These are phyloP conservation scores for Agaricus subrufescens DNA, from an alignment of 768 basidiomycete species.

Conservation along the genomic window DNA sequence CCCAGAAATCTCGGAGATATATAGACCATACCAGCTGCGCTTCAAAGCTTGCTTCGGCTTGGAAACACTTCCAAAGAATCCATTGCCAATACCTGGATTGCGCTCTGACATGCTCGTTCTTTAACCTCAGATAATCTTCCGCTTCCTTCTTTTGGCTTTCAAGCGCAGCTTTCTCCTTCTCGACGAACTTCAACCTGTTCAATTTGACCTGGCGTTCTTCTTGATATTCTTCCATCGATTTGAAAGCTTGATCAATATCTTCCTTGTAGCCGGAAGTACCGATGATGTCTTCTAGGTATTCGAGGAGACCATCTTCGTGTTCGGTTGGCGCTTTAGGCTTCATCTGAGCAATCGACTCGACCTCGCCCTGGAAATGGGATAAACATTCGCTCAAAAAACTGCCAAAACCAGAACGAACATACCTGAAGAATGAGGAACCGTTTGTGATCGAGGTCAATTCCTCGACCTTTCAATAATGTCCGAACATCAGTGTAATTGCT, in stretches of 20 bases:
- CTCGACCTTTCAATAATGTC: slow-evolving; percentile 81
- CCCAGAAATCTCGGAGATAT: neutral
- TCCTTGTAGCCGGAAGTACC: slow-evolving; percentile 90
- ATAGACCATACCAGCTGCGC: slow-evolving; percentile 52
- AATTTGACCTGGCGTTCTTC: slow-evolving; percentile 83
- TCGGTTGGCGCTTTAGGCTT: slow-evolving; percentile 92
- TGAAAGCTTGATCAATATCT: slow-evolving; percentile 79
- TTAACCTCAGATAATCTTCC: slow-evolving; percentile 75
- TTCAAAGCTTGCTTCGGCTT: slow-evolving; percentile 53
- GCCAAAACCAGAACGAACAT: slow-evolving; percentile 9
- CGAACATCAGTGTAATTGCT: slow-evolving; percentile 89
- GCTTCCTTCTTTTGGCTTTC: slow-evolving; percentile 90
- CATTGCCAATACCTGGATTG: slow-evolving; percentile 79
- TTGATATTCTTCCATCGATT: slow-evolving; percentile 75
- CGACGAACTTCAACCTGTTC: slow-evolving; percentile 84
- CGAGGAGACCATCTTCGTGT: slow-evolving; percentile 94
- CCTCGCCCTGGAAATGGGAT: slow-evolving; percentile 68
- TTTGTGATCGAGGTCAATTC: slow-evolving; percentile 97
- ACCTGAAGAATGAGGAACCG: slow-evolving; percentile 97
- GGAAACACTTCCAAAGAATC: slow-evolving; percentile 67
- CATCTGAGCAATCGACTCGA: slow-evolving; percentile 98
- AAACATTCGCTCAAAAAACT: neutral
- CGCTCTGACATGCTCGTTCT: slow-evolving; percentile 75
- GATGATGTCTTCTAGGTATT: slow-evolving; percentile 98
- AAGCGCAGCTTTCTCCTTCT: slow-evolving; percentile 82